These are phyloP conservation scores for Penicillium aurantiogriseum DNA, from an alignment of 2,329 filamentous ascomycete genomes.

Conservation along the genomic window DNA sequence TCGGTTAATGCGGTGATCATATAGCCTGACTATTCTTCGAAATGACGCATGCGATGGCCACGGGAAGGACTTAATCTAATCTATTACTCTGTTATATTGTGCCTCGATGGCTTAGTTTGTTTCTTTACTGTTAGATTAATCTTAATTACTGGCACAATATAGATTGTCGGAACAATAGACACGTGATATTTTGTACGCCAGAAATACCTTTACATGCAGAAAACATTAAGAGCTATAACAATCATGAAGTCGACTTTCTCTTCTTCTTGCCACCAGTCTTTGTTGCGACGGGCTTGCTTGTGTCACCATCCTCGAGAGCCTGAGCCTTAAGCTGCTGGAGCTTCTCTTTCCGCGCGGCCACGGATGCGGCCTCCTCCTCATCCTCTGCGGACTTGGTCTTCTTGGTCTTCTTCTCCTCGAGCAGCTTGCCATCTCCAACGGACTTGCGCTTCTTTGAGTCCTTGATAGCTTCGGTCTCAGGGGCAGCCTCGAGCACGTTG, in stretches of 20 bases:
- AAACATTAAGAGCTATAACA: slow-evolving; percentile 30
- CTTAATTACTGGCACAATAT: slow-evolving; percentile 1
- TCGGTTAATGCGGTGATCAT: slow-evolving; percentile 33
- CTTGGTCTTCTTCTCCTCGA: slow-evolving; percentile 42
- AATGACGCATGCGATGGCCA: slow-evolving; percentile 1
- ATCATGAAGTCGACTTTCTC: slow-evolving; percentile 41
- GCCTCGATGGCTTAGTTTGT: not conserved
- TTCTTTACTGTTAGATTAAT: not conserved
- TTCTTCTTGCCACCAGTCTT: slow-evolving; percentile 37
- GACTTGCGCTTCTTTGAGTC: slow-evolving; percentile 58
- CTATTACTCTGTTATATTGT: not conserved
- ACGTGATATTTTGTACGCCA: slow-evolving; percentile 35
- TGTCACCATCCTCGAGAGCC: slow-evolving; percentile 45
- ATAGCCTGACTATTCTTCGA: slow-evolving; percentile 13
- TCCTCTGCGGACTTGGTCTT: slow-evolving; percentile 39
- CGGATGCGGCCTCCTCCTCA: slow-evolving; percentile 37
- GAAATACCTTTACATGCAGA: slow-evolving; percentile 34
- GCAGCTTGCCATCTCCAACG: slow-evolving; percentile 31
- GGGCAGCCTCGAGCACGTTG: slow-evolving; percentile 61
- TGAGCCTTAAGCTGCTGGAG: slow-evolving; percentile 51
- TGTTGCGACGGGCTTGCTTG: slow-evolving; percentile 21
- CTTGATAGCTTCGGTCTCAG: slow-evolving; percentile 36
- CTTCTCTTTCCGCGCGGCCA: slow-evolving; percentile 47
- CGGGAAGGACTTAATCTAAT: not conserved
- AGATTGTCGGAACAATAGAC: slow-evolving; percentile 21